phyloP scores from a whole-genome alignment of 805 yeast species.

The Komagataella mondaviorum region DNA sequence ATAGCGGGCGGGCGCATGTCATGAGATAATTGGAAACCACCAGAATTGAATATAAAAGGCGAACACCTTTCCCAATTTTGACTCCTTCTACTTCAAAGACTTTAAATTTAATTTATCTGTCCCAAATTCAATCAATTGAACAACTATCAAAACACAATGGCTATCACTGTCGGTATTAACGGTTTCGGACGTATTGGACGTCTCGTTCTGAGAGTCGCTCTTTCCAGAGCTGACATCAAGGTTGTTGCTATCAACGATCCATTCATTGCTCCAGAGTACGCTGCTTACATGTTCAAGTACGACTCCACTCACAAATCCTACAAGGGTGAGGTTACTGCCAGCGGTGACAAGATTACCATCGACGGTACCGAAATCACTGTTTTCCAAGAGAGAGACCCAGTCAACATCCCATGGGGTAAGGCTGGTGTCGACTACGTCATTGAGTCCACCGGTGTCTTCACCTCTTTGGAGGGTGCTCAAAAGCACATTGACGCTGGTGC shows the following conservation, averaged over 20 bases:
- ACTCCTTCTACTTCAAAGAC: neutral
- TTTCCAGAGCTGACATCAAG: constrained; percentile 59
- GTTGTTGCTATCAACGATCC: constrained; percentile 89
- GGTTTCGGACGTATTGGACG: constrained; percentile 95
- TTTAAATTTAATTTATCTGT: neutral
- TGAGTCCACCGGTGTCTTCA: constrained; percentile 94
- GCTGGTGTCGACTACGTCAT: constrained; percentile 74
- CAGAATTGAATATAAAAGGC: neutral
- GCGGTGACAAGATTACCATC: constrained; percentile 48
- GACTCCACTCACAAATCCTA: constrained; percentile 86
- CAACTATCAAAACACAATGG: constrained; percentile 20
- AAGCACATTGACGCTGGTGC: constrained; percentile 87
- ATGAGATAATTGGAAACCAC: neutral
- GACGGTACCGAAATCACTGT: constrained; percentile 56
- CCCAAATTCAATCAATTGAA: constrained; percentile 19
- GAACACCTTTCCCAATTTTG: neutral
- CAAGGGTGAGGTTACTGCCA: constrained; percentile 56
- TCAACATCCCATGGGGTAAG: constrained; percentile 78
- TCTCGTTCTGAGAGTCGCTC: constrained; percentile 74
- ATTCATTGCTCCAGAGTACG: constrained; percentile 79
- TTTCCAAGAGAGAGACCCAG: constrained; percentile 77
- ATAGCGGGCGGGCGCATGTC: neutral
- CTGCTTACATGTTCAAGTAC: constrained; percentile 91
- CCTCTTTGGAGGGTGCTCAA: constrained; percentile 65
- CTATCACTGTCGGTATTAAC: constrained; percentile 75